Conservation (phyloP, 2,329 filamentous ascomycete species). For the Diaporthe vexans region DNA sequence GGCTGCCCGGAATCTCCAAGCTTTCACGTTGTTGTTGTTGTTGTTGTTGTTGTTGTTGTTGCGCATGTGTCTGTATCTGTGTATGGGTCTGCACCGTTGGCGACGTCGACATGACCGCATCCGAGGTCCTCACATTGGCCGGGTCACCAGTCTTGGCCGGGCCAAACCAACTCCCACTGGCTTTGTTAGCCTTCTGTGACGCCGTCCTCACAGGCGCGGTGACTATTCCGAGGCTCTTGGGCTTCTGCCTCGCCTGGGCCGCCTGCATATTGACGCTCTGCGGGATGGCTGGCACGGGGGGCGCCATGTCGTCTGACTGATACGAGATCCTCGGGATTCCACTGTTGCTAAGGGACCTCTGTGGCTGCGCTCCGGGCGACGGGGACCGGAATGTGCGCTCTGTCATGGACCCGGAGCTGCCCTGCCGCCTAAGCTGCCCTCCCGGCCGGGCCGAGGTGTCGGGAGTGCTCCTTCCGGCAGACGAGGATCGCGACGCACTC, state of each 20-base stretch:
- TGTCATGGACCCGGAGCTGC: constrained; percentile 86
- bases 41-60: constrained; percentile 16
- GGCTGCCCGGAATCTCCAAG: constrained; percentile 57
- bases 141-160: constrained; percentile 58
- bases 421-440: constrained; percentile 68
- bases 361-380: constrained; percentile 66
- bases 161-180: constrained; percentile 64
- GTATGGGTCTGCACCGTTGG: constrained; percentile 45
- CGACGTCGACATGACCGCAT: constrained; percentile 55
- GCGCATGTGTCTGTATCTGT: constrained; percentile 34
- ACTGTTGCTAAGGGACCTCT: constrained; percentile 50
- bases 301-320: constrained; percentile 70
- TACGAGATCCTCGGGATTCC: constrained; percentile 32
- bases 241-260: constrained; percentile 41
- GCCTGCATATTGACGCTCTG: constrained; percentile 55
- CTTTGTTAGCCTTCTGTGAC: constrained; percentile 62
- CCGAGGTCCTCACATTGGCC: constrained; percentile 60
- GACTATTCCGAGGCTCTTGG: constrained; percentile 55
- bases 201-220: constrained; percentile 64
- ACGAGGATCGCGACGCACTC: constrained; percentile 79
- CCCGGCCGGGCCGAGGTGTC: constrained; percentile 45
- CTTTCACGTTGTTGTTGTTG: constrained; percentile 44
- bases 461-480: constrained; percentile 51
- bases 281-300: constrained; percentile 84
- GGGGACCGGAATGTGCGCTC: constrained; percentile 88